These are phyloP conservation scores for fission yeast (Schizosaccharomyces pombe) DNA, from an alignment of 805 yeast species.

Conservation along the genomic window DNA sequence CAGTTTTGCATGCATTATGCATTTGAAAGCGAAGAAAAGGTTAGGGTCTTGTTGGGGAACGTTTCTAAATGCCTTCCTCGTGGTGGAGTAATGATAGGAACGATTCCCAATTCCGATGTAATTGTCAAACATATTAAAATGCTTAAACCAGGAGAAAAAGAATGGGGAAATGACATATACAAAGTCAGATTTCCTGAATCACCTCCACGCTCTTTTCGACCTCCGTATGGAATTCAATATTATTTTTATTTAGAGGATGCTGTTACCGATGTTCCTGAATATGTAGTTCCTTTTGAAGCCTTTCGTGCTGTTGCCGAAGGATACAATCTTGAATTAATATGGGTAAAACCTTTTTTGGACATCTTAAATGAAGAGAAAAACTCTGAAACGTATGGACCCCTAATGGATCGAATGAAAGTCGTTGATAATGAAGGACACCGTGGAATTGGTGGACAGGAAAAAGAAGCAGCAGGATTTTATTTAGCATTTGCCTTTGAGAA, in stretches of 20 bases:
- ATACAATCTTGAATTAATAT: constrained; percentile 47
- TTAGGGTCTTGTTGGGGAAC: constrained; percentile 46
- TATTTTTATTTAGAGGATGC: constrained; percentile 73
- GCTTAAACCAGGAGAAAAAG: constrained; percentile 27
- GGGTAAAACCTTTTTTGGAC: constrained; percentile 56
- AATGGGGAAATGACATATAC: constrained; percentile 73
- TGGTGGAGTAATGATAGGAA: constrained; percentile 81
- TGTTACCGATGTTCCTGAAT: constrained; percentile 88
- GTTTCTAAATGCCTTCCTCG: constrained; percentile 48
- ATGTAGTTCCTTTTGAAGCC: constrained; percentile 81
- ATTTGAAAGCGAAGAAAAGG: constrained; percentile 62
- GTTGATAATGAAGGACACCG: constrained; percentile 54
- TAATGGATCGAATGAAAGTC: constrained; percentile 21
- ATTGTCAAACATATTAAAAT: constrained; percentile 42
- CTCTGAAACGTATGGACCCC: constrained; percentile 12
- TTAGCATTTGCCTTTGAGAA: constrained; percentile 11
- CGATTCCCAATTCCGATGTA: constrained; percentile 79
- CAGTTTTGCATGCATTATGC: constrained; percentile 93
- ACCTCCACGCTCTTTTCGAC: constrained; percentile 44
- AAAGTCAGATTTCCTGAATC: constrained; percentile 61
- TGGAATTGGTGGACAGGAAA: constrained; percentile 74
- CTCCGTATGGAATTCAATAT: constrained; percentile 67
- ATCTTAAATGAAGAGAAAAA: constrained; percentile 57
- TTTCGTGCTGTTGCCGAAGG: constrained; percentile 63
- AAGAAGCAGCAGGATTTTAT: constrained; percentile 44